phyloP scores from a whole-genome alignment of 768 basidiomycete genomes.

The Sistotremastrum suecicum region DNA sequence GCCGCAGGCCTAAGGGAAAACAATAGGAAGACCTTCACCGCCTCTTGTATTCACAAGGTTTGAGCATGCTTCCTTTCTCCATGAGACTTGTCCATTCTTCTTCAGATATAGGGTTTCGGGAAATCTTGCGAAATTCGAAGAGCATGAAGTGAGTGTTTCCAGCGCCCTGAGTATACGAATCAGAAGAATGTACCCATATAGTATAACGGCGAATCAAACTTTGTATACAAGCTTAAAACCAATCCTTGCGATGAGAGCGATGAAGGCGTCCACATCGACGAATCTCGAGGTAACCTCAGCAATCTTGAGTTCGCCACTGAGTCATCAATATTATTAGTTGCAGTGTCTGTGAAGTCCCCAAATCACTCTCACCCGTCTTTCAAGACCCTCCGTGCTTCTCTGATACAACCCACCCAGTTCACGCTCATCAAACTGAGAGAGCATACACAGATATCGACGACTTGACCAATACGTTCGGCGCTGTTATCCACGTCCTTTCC shows the following conservation, averaged over 20 bases:
- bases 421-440: conserved; percentile 94
- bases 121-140: conserved; percentile 62
- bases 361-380: conserved; percentile 52
- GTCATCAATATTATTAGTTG: conserved; percentile 5
- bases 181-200: neutral
- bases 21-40: conserved; percentile 29
- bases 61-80: conserved; percentile 43
- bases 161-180: conserved; percentile 43
- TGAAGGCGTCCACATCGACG: conserved; percentile 50
- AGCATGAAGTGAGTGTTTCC: conserved; percentile 75
- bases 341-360: conserved; percentile 1
- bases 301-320: conserved; percentile 68
- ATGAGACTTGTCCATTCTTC: conserved; percentile 47
- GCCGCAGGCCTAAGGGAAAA: neutral
- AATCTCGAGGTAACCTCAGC: conserved; percentile 88
- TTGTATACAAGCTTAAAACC: conserved; percentile 65
- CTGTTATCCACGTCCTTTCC: conserved; percentile 37
- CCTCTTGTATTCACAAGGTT: conserved; percentile 88
- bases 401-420: conserved; percentile 86
- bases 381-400: conserved; percentile 82
- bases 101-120: conserved; percentile 30
- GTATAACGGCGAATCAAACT: conserved; percentile 24
- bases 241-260: conserved; percentile 41
- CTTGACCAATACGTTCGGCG: conserved; percentile 39
- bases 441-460: conserved; percentile 87